phyloP scores from a whole-genome alignment of 306 rosid genomes.

The Psophocarpus tetragonolobus region DNA sequence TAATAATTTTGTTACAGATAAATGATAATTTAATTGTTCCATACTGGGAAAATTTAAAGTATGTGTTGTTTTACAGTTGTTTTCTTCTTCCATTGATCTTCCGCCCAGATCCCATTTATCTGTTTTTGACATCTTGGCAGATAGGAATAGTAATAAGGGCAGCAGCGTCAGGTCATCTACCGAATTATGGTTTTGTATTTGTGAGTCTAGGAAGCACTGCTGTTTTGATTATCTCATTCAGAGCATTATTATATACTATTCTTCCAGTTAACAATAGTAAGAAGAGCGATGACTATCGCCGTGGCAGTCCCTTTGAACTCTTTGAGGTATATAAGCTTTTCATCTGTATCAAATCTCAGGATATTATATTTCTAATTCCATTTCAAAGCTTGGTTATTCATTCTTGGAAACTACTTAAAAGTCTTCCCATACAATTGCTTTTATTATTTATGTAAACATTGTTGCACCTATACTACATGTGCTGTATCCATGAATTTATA shows the following conservation, averaged over 20 bases:
- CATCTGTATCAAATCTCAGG: background rate
- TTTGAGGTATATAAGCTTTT: constrained; percentile 69
- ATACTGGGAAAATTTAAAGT: background rate
- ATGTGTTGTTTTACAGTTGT: background rate
- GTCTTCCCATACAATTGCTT: background rate
- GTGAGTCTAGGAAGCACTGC: constrained; percentile 91
- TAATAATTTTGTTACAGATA: background rate
- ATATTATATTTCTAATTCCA: background rate
- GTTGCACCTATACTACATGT: background rate
- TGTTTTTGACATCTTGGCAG: constrained; percentile 44
- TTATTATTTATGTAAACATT: no score
- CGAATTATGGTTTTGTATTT: constrained; percentile 59
- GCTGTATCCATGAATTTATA: constrained; percentile 7
- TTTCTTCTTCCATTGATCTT: background rate
- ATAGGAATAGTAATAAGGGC: constrained; percentile 77
- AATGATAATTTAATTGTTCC: background rate
- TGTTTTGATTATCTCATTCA: constrained; percentile 72
- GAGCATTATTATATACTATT: constrained; percentile 63
- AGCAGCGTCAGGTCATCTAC: constrained; percentile 56
- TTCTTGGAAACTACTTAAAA: background rate
- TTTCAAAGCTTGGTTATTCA: constrained; percentile 8
- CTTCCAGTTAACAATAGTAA: constrained; percentile 57
- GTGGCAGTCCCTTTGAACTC: constrained; percentile 86
- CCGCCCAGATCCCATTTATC: background rate
- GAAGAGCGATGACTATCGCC: constrained; percentile 80